phyloP scores from a whole-genome alignment of 1,284 basidiomycete species.

The Neotropicomus parvogracilis region DNA sequence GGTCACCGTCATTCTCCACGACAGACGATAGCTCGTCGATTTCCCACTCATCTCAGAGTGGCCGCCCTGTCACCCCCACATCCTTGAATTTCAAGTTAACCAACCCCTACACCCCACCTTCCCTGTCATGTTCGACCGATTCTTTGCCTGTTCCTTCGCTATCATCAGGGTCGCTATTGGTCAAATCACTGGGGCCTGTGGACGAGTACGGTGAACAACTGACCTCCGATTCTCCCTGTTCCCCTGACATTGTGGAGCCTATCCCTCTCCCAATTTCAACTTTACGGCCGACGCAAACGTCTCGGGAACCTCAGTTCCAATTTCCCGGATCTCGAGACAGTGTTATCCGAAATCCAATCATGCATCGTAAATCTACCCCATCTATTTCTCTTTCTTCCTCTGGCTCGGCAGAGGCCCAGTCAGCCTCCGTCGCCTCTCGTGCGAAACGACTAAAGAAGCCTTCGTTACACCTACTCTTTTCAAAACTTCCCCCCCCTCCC shows the following conservation, averaged over 20 bases:
- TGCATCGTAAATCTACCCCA: slow-evolving; percentile 37
- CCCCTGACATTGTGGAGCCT: slow-evolving; percentile 28
- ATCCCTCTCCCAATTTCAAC: slow-evolving; percentile 30
- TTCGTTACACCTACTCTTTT: slow-evolving; percentile 51
- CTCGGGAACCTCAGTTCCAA: slow-evolving; percentile 33
- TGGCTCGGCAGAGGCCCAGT: slow-evolving; percentile 23
- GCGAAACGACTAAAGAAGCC: slow-evolving; percentile 48
- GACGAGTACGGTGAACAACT: slow-evolving; percentile 24
- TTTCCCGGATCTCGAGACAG: slow-evolving; percentile 40
- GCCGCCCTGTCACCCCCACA: slow-evolving; percentile 37
- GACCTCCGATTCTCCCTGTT: slow-evolving; percentile 21
- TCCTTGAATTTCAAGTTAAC: slow-evolving; percentile 37
- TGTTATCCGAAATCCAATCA: slow-evolving; percentile 31
- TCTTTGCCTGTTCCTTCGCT: slow-evolving; percentile 43
- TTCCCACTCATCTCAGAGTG: slow-evolving; percentile 28
- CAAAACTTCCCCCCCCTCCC: slow-evolving; percentile 45
- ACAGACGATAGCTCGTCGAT: slow-evolving; percentile 33
- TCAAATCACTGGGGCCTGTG: slow-evolving; percentile 26
- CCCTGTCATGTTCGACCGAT: slow-evolving; percentile 44
- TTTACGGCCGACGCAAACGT: slow-evolving; percentile 12
- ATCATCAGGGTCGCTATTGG: slow-evolving; percentile 39
- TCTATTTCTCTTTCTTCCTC: slow-evolving; percentile 37
- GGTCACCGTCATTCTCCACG: slow-evolving; percentile 24
- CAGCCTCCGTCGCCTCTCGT: slow-evolving; percentile 31
- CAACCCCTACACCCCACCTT: slow-evolving; percentile 37